phyloP scores from a whole-genome alignment of 2,329 filamentous ascomycete genomes.

The Byssothecium circinans region DNA sequence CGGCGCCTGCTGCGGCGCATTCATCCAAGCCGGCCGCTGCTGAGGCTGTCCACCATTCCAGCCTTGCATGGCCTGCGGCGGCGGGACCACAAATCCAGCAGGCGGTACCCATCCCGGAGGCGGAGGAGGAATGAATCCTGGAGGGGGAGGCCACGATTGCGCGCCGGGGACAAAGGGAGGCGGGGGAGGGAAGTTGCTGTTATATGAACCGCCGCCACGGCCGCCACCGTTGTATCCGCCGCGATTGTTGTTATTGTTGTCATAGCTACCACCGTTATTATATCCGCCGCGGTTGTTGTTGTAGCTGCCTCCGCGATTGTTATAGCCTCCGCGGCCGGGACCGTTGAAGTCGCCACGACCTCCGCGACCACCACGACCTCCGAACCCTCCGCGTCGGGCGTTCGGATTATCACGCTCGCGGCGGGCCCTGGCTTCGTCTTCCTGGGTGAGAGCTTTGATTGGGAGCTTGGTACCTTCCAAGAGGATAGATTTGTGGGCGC shows the following conservation, averaged over 20 bases:
- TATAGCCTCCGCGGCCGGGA: constrained; percentile 18
- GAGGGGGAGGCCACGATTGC: background rate
- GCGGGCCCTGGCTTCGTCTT: constrained; percentile 67
- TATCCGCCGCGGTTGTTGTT: constrained; percentile 18
- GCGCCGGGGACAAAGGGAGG: background rate
- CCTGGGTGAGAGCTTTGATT: constrained; percentile 66
- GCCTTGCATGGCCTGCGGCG: background rate
- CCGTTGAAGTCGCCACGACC: constrained; percentile 23
- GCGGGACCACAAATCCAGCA: background rate
- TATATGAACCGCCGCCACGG: constrained; percentile 15
- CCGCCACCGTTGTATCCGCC: constrained; percentile 13
- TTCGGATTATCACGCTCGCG: constrained; percentile 59
- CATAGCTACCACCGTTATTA: constrained; percentile 16
- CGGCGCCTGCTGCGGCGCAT: background rate
- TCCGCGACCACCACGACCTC: constrained; percentile 37
- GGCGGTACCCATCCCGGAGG: background rate
- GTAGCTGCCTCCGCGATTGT: constrained; percentile 24
- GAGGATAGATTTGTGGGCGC: constrained; percentile 91
- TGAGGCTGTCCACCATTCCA: background rate
- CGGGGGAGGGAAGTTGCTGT: constrained; percentile 12
- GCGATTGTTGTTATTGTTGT: constrained; percentile 16
- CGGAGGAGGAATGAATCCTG: background rate
- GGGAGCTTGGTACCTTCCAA: constrained; percentile 79
- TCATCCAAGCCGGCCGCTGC: constrained; percentile 3
- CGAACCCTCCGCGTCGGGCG: constrained; percentile 61